phyloP scores from a whole-genome alignment of 225 moss, liverwort and hornwort species.

The Pseudisothecium myosuroides region DNA sequence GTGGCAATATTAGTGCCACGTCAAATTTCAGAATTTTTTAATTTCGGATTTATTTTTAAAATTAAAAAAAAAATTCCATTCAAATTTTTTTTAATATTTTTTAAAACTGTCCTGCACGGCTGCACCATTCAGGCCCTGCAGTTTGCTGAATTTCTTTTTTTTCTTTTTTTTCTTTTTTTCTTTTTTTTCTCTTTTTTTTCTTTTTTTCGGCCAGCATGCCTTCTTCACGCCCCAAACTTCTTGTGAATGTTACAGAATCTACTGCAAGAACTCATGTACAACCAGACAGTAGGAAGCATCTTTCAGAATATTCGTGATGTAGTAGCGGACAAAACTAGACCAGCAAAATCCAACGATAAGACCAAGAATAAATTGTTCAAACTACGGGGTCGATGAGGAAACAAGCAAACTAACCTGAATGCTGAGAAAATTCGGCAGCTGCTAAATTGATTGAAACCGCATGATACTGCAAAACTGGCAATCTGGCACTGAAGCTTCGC shows the following conservation, averaged over 20 bases:
- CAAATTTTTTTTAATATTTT: too few relatives aligned
- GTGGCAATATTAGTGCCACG: too few relatives aligned
- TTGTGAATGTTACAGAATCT: neutral
- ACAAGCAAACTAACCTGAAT: neutral
- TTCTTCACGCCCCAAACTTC: too few relatives aligned
- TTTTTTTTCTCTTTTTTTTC: too few relatives aligned
- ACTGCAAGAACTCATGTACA: neutral
- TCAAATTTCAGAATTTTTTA: too few relatives aligned
- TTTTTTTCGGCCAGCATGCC: too few relatives aligned
- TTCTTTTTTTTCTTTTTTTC: too few relatives aligned
- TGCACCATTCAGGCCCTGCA: too few relatives aligned
- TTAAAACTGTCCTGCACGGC: too few relatives aligned
- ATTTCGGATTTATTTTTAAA: too few relatives aligned
- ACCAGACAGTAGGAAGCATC: neutral
- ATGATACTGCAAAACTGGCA: neutral
- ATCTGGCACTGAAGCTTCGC: neutral
- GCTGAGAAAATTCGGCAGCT: neutral
- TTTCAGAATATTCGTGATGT: neutral
- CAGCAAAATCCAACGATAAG: neutral
- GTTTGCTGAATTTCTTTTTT: too few relatives aligned
- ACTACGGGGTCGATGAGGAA: neutral
- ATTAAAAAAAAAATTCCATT: too few relatives aligned
- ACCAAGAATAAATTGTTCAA: neutral
- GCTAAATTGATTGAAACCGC: neutral
- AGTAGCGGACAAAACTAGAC: neutral